These are phyloP conservation scores for Pyrrhoderma lamaoense DNA, from an alignment of 1,284 basidiomycete genomes.

Conservation along the genomic window DNA sequence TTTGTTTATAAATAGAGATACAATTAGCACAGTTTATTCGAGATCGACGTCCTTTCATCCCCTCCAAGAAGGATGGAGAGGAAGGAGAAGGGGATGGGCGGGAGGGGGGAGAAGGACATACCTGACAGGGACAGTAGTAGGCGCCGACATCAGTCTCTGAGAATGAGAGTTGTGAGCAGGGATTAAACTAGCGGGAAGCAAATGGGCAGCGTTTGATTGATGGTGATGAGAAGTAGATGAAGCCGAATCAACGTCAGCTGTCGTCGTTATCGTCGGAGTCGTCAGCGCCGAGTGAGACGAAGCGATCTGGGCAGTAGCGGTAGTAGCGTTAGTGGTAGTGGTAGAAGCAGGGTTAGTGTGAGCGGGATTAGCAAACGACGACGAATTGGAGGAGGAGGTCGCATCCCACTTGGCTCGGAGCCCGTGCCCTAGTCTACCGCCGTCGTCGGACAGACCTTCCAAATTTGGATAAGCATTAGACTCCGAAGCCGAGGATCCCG, in stretches of 20 bases:
- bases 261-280: neutral
- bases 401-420: no score
- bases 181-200: neutral
- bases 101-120: neutral
- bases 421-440: no score
- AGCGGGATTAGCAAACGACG: neutral
- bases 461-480: no score
- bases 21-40: neutral
- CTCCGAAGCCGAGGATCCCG: no score
- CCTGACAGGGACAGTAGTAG: slow-evolving; percentile 18
- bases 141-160: slow-evolving; percentile 3
- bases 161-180: slow-evolving; percentile 3
- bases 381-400: no score
- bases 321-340: neutral
- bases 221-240: neutral
- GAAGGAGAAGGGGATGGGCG: neutral
- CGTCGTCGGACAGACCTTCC: no score
- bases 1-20: neutral
- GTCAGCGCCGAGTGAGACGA: neutral
- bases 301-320: no score
- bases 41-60: neutral
- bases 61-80: neutral
- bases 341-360: neutral
- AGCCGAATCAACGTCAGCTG: neutral
- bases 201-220: neutral